Evolutionary conservation across 345 rosid genomes (phyloP), one percentile per base, ranked within the genome.

Genomic region (Barbarea vulgaris): DNA sequence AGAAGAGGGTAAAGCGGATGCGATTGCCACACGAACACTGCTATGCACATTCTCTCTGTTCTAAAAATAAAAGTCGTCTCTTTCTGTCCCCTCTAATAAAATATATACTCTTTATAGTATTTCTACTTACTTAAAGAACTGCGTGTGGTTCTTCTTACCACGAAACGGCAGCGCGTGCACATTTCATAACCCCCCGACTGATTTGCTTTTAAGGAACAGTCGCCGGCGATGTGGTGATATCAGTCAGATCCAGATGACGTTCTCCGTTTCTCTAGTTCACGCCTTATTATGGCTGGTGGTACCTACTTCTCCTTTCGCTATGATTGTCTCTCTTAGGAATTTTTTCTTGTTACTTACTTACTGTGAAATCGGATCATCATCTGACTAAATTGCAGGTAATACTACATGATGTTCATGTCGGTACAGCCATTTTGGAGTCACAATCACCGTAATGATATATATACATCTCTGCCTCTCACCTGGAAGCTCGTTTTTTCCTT

Each of bases 1-100:
- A 88, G 64, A 75, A 93, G 79, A 6, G 87, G 89, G 77, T 84
- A 85, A 65, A 84, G 82, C 15, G 93, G 89, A 81, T 88, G 89
- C 61, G 89, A 74, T 79, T 80, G 89, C 97, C 98, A 91, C 67
- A 82, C 17, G 73, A 88, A 93, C 78, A 81, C 80, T 48, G 67
- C 61, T 28, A 77, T 77, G 61, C 80, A 70, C 76, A 77, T 77
- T 63, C 31, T 59, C 56, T 21, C 61, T 56, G 61, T 39, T 55
- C 10, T 14, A 27, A 31, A 12, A 18, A n/a, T n/a, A 25, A 46
- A 27, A 44, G 22, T 42, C 28, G 44, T 9, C 19, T 30, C 18
- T 56, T 30, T 22, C 4, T 28, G 30, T 28, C 30, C 30, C 30
- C 30, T 28, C 30, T 28, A 28, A 28, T 28, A 28, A 28, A 28